Conservation (phyloP, 192 early-diverging fungal species). For the Linnemannia schmuckeri region DNA sequence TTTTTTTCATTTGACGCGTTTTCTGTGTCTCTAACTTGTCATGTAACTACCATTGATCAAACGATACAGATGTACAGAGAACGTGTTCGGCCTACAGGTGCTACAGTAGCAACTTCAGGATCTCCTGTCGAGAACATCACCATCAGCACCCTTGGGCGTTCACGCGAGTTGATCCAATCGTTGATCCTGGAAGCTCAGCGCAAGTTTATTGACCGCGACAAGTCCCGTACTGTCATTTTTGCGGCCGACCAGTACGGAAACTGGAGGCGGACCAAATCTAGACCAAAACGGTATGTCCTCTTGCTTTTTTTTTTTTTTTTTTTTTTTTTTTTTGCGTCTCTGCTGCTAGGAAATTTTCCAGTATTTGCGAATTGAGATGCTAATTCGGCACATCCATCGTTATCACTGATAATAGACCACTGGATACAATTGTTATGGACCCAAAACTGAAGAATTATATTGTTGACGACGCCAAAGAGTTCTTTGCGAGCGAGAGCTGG, state of each 20-base stretch:
- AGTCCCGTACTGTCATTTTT: slow-evolving; percentile 72
- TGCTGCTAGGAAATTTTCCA: background rate
- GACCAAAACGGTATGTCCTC: slow-evolving; percentile 42
- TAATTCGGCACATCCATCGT: background rate
- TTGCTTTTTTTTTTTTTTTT: background rate
- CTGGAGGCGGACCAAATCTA: slow-evolving; percentile 62
- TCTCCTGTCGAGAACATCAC: slow-evolving; percentile 61
- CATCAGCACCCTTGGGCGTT: slow-evolving; percentile 68
- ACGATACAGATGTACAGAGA: slow-evolving; percentile 47
- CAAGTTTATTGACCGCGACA: slow-evolving; percentile 71
- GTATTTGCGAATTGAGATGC: background rate
- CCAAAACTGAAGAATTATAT: slow-evolving; percentile 60
- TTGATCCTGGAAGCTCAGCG: slow-evolving; percentile 68
- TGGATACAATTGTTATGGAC: slow-evolving; percentile 68
- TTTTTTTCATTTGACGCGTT: no score
- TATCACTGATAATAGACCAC: slow-evolving; percentile 44
- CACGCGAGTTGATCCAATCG: slow-evolving; percentile 61
- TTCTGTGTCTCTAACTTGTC: background rate
- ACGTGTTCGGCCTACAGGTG: slow-evolving; percentile 40
- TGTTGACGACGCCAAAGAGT: slow-evolving; percentile 63
- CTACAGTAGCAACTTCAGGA: slow-evolving; percentile 42
- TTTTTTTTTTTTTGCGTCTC: background rate
- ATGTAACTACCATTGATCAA: no score
- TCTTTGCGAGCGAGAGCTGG: slow-evolving; percentile 69
- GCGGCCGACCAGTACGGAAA: slow-evolving; percentile 78